Evolutionary conservation across 2,329 filamentous ascomycete species (phyloP).

Genomic region (Onygenales sp.): DNA sequence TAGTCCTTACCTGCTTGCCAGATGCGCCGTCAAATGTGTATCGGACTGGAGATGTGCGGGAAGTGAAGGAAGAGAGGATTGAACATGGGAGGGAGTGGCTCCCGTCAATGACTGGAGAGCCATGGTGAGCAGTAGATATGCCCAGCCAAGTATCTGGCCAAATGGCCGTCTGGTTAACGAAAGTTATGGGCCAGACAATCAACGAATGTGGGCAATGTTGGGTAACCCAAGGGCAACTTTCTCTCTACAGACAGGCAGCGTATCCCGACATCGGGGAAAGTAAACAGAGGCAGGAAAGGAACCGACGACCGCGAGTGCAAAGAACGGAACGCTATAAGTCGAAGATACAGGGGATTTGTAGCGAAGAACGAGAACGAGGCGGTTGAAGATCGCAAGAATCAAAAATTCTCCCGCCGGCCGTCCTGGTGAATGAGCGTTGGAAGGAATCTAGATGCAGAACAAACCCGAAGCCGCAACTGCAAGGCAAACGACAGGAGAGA

Average conservation of each 20-base stretch:
- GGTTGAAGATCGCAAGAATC: neutral
- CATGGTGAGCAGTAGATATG: conserved; percentile 21
- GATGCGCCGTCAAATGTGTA: conserved; percentile 42
- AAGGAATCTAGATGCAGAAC: neutral
- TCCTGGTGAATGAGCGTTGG: neutral
- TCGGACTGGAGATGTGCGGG: conserved; percentile 57
- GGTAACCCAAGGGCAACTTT: neutral
- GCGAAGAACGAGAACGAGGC: neutral
- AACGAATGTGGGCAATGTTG: neutral
- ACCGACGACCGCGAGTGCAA: neutral
- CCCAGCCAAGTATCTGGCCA: neutral
- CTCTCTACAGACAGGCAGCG: neutral
- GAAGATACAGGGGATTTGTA: neutral
- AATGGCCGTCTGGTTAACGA: neutral
- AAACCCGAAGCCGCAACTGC: neutral
- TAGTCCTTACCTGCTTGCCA: conserved; percentile 37
- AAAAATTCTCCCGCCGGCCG: neutral
- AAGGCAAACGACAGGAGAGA: neutral
- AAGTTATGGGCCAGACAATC: neutral
- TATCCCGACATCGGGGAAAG: neutral
- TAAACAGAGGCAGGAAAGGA: neutral
- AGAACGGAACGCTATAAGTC: neutral
- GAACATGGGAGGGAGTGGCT: conserved; percentile 52
- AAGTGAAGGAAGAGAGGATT: conserved; percentile 78
- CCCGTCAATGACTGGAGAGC: conserved; percentile 30